A percentile compares a stretch with the other conserved stretches of the same genome.
Conservation (phyloP, 2,329 filamentous ascomycete species). For the Knufia fluminis region DNA sequence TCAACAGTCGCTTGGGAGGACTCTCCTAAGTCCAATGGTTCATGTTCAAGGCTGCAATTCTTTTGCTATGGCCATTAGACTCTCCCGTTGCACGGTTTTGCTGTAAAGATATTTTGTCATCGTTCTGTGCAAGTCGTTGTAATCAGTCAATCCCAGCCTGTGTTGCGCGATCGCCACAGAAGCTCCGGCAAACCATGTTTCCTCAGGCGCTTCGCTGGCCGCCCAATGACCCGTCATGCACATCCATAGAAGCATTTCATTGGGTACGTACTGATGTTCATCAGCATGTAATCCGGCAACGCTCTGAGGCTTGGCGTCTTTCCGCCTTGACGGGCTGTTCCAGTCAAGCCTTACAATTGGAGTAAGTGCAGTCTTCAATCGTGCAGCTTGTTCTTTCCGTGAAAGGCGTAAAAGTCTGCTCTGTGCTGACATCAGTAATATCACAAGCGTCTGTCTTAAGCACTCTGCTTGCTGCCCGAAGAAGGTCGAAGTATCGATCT, state of each 20-base stretch:
- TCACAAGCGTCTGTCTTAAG: not conserved
- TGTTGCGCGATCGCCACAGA: not conserved
- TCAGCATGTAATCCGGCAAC: not conserved
- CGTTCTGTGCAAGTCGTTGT: not conserved
- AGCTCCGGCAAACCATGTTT: not conserved
- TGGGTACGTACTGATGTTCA: conserved; percentile 2
- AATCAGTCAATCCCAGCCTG: not conserved
- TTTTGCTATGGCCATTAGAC: not conserved
- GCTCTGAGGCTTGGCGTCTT: not conserved
- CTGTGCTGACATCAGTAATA: not conserved
- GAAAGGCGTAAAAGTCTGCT: not conserved
- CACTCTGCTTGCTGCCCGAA: not conserved
- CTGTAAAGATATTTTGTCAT: not conserved
- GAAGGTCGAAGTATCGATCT: not conserved
- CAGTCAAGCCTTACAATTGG: not conserved
- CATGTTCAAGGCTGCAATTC: not conserved
- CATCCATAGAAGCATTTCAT: conserved; percentile 12
- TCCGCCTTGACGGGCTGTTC: not conserved
- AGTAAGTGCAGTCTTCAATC: not conserved
- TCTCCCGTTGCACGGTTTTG: not conserved
- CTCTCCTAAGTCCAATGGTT: too few relatives aligned
- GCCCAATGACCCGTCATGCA: conserved; percentile 11
- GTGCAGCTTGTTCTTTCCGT: not conserved
- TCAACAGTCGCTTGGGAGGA: too few relatives aligned
- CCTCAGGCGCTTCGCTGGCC: not conserved